Base-by-base conservation (phyloP, 176 grass and related monocot species). In the Eremochloa ophiuroides region DNA sequence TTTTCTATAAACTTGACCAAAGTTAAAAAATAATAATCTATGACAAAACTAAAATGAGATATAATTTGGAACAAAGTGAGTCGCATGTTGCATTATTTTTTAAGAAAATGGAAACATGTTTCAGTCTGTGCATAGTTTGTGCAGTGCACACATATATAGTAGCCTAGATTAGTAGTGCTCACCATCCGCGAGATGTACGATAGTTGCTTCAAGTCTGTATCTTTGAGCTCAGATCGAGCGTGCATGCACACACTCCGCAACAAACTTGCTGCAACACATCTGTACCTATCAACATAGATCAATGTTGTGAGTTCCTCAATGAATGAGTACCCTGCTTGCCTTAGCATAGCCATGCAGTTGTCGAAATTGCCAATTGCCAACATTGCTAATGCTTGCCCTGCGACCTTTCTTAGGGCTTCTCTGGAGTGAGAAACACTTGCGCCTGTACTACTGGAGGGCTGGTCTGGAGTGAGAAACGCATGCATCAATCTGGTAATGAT, bases 341-440 rank as follows among this genome's bases (percentile, higher is more conserved):
- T 62, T 40, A 87, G 23, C 66, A 87, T 87, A 31, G 15, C 1
- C 2, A n/a, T 2, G 4, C 86, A 78, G 26, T 87, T 87, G 2
- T 73, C 22, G 7, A 3, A 34, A 61, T 15, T 87, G 0, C 77
- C 74, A 3, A 66, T 78, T 62, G 66, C 44, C 35, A 83, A 10
- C 35, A 87, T 10, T 22, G 78, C 39, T 0, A 82, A 18, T 40
- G 78, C 78, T 76, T 87, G 71, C 8, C 85, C 78, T 0, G 63
- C 22, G 0, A n/a, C 38, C 28, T 43, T 46, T 15, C 16, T 40
- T 26, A 75, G 48, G 4, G 10, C 60, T 6, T 15, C 17, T 58
- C 10, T 13, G 7, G 38, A 25, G 2, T n/a, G 23, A 76, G 78
- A 76, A 87, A 87, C 48, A 30, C 62, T 8, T 30, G 16, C 10